Evolutionary conservation across 2,329 filamentous ascomycete genomes (phyloP).

Genomic region (Phialophora tarda): DNA sequence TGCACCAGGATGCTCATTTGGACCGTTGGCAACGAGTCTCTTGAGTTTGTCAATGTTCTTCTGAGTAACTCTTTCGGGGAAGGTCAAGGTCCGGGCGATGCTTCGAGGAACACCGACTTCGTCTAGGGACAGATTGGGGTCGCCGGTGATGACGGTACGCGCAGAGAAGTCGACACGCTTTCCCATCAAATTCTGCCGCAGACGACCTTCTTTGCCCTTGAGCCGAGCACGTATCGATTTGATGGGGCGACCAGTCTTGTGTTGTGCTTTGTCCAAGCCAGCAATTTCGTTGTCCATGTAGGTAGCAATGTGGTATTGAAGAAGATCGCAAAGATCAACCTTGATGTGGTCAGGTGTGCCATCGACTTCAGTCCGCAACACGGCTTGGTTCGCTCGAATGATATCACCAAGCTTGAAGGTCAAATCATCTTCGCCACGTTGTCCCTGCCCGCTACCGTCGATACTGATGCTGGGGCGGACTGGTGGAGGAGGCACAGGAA

Average conservation of each 20-base stretch:
- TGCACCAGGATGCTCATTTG: constrained; percentile 92
- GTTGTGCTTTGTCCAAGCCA: constrained; percentile 88
- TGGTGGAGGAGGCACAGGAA: constrained; percentile 92
- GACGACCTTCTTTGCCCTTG: constrained; percentile 98
- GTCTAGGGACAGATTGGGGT: constrained; percentile 93
- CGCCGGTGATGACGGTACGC: constrained; percentile 98
- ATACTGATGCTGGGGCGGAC: constrained; percentile 97
- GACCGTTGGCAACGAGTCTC: constrained; percentile 86
- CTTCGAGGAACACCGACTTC: constrained; percentile 96
- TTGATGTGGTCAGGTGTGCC: constrained; percentile 91
- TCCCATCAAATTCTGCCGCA: constrained; percentile 98
- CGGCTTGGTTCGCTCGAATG: constrained; percentile 94
- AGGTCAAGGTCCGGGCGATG: constrained; percentile 91
- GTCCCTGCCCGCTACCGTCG: constrained; percentile 88
- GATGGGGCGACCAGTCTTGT: constrained; percentile 94
- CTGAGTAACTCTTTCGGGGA: constrained; percentile 94
- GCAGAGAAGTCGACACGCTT: constrained; percentile 99
- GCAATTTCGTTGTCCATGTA: constrained; percentile 99
- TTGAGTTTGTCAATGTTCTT: constrained; percentile 97
- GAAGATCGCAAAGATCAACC: constrained; percentile 83
- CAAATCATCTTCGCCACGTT: constrained; percentile 97
- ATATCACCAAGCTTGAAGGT: constrained; percentile 99
- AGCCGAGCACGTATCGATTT: constrained; percentile 96
- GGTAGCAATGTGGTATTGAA: constrained; percentile 98
- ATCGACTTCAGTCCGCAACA: constrained; percentile 86